Percentiles rank a stretch among this genome's conserved stretches.
These are phyloP conservation scores for Chloranthus sessilifolius DNA, from an alignment of 164 flowering plant genomes.

Conservation along the genomic window DNA sequence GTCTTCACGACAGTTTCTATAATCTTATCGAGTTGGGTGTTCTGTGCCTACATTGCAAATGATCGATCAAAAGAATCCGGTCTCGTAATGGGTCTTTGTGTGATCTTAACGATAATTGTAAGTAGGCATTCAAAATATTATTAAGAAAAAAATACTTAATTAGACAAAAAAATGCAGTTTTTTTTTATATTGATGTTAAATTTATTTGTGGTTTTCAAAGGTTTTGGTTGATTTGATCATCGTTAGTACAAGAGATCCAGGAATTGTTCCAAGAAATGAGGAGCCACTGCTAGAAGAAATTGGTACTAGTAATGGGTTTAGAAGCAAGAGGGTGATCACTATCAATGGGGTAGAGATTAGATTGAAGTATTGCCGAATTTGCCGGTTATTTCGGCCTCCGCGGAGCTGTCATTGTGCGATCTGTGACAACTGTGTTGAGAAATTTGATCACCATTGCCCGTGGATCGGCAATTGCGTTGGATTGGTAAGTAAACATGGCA, in stretches of 20 bases:
- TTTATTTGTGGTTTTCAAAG: constrained; percentile 27
- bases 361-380: constrained; percentile 38
- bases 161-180: not conserved
- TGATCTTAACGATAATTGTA: constrained; percentile 29
- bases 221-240: constrained; percentile 38
- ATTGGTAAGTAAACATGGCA: constrained; percentile 33
- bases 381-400: constrained; percentile 48
- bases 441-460: constrained; percentile 58
- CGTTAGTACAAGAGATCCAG: constrained; percentile 43
- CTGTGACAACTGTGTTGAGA: constrained; percentile 58
- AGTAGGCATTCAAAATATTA: constrained; percentile 12
- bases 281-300: constrained; percentile 14
- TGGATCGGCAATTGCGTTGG: constrained; percentile 58
- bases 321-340: constrained; percentile 25
- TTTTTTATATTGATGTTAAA: no score
- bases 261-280: constrained; percentile 40
- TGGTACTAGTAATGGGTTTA: constrained; percentile 16
- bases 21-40: constrained; percentile 40
- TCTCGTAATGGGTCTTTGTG: constrained; percentile 16
- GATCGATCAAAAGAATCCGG: constrained; percentile 19
- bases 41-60: constrained; percentile 22
- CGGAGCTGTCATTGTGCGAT: constrained; percentile 52
- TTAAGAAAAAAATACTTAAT: not conserved
- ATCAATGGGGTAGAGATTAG: constrained; percentile 43
- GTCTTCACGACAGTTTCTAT: constrained; percentile 32